Base-by-base conservation (phyloP, 805 yeast species). In the Jamesozyma gamospora region DNA sequence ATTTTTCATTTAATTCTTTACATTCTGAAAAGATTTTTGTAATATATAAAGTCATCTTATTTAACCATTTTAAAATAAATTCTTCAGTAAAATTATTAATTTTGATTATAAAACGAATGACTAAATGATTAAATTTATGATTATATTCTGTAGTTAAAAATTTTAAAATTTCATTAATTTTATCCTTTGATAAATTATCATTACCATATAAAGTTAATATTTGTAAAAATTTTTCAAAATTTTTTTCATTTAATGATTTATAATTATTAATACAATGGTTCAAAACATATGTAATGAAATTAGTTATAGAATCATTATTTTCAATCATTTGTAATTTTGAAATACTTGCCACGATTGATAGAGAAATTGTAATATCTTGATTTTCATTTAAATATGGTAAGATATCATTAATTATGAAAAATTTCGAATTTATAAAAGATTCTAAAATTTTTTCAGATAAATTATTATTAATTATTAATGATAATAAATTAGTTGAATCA, bases 1-100 rank as follows among this genome's bases (percentile, higher is more conserved):
- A 67, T 8, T 53, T 49, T 1, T 40, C 42, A 0, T 51, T 33
- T 4, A 61, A 39, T 3, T 46, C 42, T 0, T 52, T 51, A 13
- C 64, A 56, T 49, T 79, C 83, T 1, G 88, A 77, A 44, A 80
- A 66, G 43, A 70, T 66, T 47, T 75, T 79, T 8, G 88, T 82
- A 37, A 79, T 65, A 50, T 72, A 79, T 5, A 83, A 54, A 43
- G 72, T 63, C 6, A 77, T 65, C 45, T 77, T 74, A 44, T 73
- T 69, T 30, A 75, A 45, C 90, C 90, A 82, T 2, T 56, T 49
- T 14, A 53, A 37, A 6, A 58, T 48, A 10, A 9, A 32, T 1
- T 44, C 42, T 10, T 49, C 38, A 1, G 58, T 56, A 34, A 44
- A 48, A 7, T 39, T 17, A n/a, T 37, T 41, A 13, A 35, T 32